Percentiles rank a stretch among this genome's conserved stretches.
These are phyloP conservation scores for Mycena kentingensis DNA, from an alignment of 768 basidiomycete genomes.

Conservation along the genomic window DNA sequence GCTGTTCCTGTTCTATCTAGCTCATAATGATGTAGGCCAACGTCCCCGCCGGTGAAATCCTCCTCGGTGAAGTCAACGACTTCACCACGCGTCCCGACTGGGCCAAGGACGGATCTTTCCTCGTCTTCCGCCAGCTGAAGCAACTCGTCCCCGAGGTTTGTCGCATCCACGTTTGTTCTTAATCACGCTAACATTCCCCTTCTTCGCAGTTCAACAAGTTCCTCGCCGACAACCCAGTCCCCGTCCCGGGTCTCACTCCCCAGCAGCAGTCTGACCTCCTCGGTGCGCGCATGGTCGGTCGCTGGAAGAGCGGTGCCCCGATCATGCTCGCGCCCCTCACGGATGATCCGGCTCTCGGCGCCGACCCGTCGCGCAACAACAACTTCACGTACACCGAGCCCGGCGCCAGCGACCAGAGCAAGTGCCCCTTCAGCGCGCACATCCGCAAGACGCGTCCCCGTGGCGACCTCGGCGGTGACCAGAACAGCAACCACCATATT, in stretches of 20 bases:
- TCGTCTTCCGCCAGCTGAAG: conserved; percentile 37
- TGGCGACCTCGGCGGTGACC: conserved; percentile 22
- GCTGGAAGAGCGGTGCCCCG: conserved; percentile 48
- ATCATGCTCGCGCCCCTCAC: conserved; percentile 4
- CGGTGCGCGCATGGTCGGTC: conserved; percentile 54
- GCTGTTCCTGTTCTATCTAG: too few relatives aligned
- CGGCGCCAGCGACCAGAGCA: conserved; percentile 4
- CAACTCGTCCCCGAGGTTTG: conserved; percentile 24
- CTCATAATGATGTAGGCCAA: too few relatives aligned
- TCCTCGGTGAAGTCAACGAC: conserved; percentile 30
- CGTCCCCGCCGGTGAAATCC: conserved; percentile 20
- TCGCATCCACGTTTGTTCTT: too few relatives aligned
- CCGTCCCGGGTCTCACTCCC: conserved; percentile 34
- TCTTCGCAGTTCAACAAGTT: conserved; percentile 54
- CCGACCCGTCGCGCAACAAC: conserved; percentile 25
- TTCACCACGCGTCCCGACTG: conserved; percentile 20
- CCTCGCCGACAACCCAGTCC: conserved; percentile 42
- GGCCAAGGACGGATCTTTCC: conserved; percentile 34
- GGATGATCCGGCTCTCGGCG: conserved; percentile 22
- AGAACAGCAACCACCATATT: conserved; percentile 25
- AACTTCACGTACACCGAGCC: conserved; percentile 30
- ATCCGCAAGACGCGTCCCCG: conserved; percentile 33
- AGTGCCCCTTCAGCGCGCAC: conserved; percentile 33
- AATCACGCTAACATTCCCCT: too few relatives aligned
- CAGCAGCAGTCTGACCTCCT: conserved; percentile 50